These are phyloP conservation scores for Pyrus communis DNA, from an alignment of 306 rosid genomes.

Conservation along the genomic window DNA sequence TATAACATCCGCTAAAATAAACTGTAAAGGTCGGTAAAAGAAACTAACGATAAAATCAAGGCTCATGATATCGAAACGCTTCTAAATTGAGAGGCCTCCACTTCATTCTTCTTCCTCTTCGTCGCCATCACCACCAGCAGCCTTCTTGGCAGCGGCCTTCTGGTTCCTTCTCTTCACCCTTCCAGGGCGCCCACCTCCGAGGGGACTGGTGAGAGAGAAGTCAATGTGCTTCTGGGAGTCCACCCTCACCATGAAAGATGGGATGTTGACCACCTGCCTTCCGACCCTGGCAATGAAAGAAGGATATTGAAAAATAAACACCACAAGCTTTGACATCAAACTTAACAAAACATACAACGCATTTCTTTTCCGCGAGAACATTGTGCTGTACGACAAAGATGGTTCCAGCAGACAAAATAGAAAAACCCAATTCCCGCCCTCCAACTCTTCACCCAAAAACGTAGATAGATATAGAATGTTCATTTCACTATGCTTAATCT, in stretches of 20 bases:
- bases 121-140: constrained; percentile 32
- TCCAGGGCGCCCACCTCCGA: constrained; percentile 29
- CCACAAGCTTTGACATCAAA: background rate
- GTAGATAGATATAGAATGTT: too few relatives aligned
- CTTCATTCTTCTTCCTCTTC: constrained; percentile 35
- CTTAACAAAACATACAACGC: too few relatives aligned
- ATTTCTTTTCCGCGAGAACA: background rate
- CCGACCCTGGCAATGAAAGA: constrained; percentile 8
- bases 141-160: constrained; percentile 41
- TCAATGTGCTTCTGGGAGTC: constrained; percentile 28
- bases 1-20: constrained; percentile 6
- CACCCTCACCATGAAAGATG: constrained; percentile 23
- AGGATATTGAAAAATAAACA: background rate
- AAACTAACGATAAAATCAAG: background rate
- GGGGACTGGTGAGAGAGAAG: constrained; percentile 23
- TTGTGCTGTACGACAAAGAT: background rate
- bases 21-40: background rate
- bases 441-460: too few relatives aligned
- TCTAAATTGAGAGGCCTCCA: background rate
- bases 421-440: too few relatives aligned
- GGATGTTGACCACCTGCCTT: constrained; percentile 26
- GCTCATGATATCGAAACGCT: background rate
- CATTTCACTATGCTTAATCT: background rate
- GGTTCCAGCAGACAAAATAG: background rate
- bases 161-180: constrained; percentile 38